Evolutionary conservation across 2,329 filamentous ascomycete genomes (phyloP).

Genomic region (Chrysosporium queenslandicum): DNA sequence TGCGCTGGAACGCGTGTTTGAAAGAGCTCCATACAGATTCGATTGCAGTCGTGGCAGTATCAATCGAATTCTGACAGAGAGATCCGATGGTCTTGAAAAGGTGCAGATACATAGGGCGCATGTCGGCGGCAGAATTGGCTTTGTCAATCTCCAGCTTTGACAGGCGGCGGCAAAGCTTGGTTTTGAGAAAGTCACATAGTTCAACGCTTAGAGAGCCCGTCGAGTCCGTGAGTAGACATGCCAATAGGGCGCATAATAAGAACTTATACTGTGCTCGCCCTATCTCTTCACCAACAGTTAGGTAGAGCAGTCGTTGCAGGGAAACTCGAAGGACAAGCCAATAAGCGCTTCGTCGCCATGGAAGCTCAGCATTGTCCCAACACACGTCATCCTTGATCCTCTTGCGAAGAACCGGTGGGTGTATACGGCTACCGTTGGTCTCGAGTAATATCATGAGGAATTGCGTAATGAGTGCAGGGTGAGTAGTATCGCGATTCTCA

Average conservation of each 20-base stretch:
- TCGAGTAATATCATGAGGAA: constrained; percentile 37
- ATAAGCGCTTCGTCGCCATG: constrained; percentile 45
- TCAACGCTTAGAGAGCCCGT: constrained; percentile 18
- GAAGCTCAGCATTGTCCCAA: constrained; percentile 28
- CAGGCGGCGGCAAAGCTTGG: constrained; percentile 36
- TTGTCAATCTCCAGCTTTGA: constrained; percentile 28
- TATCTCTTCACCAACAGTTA: constrained; percentile 33
- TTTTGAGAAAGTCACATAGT: constrained; percentile 30
- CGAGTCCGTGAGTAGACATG: constrained; percentile 26
- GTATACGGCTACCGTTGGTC: constrained; percentile 28
- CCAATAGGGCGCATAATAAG: constrained; percentile 43
- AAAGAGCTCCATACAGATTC: constrained; percentile 1
- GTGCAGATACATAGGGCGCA: background rate
- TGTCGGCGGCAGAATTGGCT: background rate
- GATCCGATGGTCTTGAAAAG: constrained; percentile 3
- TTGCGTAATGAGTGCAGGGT: constrained; percentile 46
- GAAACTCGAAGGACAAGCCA: constrained; percentile 49
- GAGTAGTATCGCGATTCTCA: constrained; percentile 42
- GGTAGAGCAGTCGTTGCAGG: constrained; percentile 40
- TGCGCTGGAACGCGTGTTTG: background rate
- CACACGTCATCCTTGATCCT: constrained; percentile 43
- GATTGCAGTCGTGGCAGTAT: background rate
- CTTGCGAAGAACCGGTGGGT: constrained; percentile 18
- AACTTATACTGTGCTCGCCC: constrained; percentile 39
- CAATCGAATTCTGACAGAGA: background rate